Conservation (phyloP, 176 grass and related monocot genomes). For the Elaeis guineensis region DNA sequence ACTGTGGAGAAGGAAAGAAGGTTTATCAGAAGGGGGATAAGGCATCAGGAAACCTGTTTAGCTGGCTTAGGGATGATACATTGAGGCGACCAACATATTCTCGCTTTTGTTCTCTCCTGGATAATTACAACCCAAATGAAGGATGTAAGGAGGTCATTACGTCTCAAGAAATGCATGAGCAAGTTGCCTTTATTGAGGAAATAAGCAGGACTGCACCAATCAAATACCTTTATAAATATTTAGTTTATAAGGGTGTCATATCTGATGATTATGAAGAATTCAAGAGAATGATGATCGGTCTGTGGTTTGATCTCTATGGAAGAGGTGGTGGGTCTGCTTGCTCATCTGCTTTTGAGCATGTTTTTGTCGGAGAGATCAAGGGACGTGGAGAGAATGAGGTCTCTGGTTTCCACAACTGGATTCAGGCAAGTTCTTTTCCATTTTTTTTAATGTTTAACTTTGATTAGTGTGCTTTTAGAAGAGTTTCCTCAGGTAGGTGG, state of each 20-base stretch:
- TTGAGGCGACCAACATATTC: conserved; percentile 59
- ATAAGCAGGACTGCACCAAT: conserved; percentile 75
- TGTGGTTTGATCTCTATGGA: conserved; percentile 91
- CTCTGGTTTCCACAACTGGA: conserved; percentile 98
- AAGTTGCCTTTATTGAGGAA: conserved; percentile 88
- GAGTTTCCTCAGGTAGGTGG: background rate
- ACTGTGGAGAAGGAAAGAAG: conserved; percentile 82
- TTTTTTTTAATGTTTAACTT: background rate
- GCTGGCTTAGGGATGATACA: conserved; percentile 45
- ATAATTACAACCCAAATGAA: conserved; percentile 90
- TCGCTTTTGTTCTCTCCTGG: conserved; percentile 81
- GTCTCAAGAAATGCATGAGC: conserved; percentile 81
- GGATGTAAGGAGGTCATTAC: conserved; percentile 78
- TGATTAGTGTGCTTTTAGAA: background rate
- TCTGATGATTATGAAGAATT: conserved; percentile 56
- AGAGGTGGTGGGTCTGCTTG: conserved; percentile 50
- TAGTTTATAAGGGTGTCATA: conserved; percentile 46
- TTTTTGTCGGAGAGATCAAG: conserved; percentile 95
- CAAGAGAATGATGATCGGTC: conserved; percentile 57
- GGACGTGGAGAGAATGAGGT: conserved; percentile 59
- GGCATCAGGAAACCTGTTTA: conserved; percentile 66
- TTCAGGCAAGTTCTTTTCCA: conserved; percentile 49
- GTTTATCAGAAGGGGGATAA: conserved; percentile 82
- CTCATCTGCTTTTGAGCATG: conserved; percentile 98
- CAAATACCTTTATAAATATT: conserved; percentile 77